Evolutionary conservation across 2,329 filamentous ascomycete genomes (phyloP).

Genomic region (Dactylellina cionopaga): DNA sequence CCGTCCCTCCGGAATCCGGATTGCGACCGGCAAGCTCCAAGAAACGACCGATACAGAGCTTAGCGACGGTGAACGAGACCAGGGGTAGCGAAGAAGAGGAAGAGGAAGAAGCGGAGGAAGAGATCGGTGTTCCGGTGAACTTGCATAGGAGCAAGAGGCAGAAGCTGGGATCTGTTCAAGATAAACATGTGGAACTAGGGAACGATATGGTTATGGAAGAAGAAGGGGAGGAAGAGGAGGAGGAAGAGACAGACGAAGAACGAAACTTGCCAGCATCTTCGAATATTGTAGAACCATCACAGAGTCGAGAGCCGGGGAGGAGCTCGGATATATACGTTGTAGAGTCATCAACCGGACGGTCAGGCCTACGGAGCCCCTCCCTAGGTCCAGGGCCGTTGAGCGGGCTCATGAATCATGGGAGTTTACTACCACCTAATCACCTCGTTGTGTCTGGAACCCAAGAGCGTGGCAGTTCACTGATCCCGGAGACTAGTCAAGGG

Average conservation of each 20-base stretch:
- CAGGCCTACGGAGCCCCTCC: slow-evolving; percentile 11
- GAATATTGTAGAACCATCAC: slow-evolving; percentile 10
- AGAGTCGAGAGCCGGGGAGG: neutral
- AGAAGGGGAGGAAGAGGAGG: slow-evolving; percentile 32
- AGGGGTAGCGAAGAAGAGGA: slow-evolving; percentile 52
- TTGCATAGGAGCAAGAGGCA: slow-evolving; percentile 32
- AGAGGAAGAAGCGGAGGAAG: slow-evolving; percentile 47
- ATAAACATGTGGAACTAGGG: neutral
- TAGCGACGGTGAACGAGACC: slow-evolving; percentile 35
- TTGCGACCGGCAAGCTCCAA: slow-evolving; percentile 48
- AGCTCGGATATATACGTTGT: slow-evolving; percentile 5
- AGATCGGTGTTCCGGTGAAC: slow-evolving; percentile 32
- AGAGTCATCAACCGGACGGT: neutral
- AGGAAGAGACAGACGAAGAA: slow-evolving; percentile 39
- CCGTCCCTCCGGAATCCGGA: slow-evolving; percentile 55
- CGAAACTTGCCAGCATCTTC: slow-evolving; percentile 8
- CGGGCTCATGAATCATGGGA: slow-evolving; percentile 51
- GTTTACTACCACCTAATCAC: neutral
- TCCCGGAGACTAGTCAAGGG: slow-evolving; percentile 41
- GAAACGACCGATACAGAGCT: slow-evolving; percentile 34
- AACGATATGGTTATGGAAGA: neutral
- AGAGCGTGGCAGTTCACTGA: slow-evolving; percentile 27
- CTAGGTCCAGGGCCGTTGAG: neutral
- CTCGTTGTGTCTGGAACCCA: slow-evolving; percentile 2
- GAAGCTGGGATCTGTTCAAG: slow-evolving; percentile 1